phyloP scores from a whole-genome alignment of 768 basidiomycete species.

The Cyclocybe cylindracea region DNA sequence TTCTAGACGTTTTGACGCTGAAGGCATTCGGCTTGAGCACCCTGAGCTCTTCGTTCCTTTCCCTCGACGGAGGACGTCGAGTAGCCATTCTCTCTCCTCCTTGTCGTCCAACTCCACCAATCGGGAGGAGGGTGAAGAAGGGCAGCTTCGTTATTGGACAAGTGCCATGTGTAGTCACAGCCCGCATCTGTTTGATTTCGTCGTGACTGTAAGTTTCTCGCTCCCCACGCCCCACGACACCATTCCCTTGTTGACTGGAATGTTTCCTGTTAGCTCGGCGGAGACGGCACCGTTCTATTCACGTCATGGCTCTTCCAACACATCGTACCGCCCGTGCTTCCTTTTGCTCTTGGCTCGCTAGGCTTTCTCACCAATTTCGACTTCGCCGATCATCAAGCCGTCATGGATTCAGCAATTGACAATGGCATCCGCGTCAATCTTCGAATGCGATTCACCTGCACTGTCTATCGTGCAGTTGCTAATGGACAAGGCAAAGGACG shows the following conservation, averaged over 20 bases:
- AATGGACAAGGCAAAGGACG: slow-evolving; percentile 66
- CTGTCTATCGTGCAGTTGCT: slow-evolving; percentile 90
- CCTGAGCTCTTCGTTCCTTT: slow-evolving; percentile 87
- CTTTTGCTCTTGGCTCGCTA: slow-evolving; percentile 95
- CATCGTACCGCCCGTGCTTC: slow-evolving; percentile 97
- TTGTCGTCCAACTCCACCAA: slow-evolving; percentile 45
- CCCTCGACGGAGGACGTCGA: slow-evolving; percentile 73
- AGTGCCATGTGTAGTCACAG: slow-evolving; percentile 91
- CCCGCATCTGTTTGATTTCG: slow-evolving; percentile 96
- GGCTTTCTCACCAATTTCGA: slow-evolving; percentile 98
- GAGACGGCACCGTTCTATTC: slow-evolving; percentile 97
- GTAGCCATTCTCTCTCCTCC: slow-evolving; percentile 61
- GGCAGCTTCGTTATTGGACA: slow-evolving; percentile 97
- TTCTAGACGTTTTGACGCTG: slow-evolving; percentile 93
- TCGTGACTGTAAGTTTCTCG: slow-evolving; percentile 76
- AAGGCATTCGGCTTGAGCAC: slow-evolving; percentile 80
- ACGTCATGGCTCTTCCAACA: slow-evolving; percentile 99
- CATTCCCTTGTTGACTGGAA: slow-evolving; percentile 10
- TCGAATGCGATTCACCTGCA: slow-evolving; percentile 99
- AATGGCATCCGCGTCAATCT: slow-evolving; percentile 95
- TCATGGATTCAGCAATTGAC: slow-evolving; percentile 88
- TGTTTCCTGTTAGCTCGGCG: slow-evolving; percentile 70
- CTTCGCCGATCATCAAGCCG: slow-evolving; percentile 80
- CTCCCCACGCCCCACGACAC: not conserved
- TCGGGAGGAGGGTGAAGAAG: slow-evolving; percentile 64